Percentiles rank a stretch among this genome's conserved stretches.
These are phyloP conservation scores for Sicyos edulis DNA, from an alignment of 306 rosid species.

Conservation along the genomic window DNA sequence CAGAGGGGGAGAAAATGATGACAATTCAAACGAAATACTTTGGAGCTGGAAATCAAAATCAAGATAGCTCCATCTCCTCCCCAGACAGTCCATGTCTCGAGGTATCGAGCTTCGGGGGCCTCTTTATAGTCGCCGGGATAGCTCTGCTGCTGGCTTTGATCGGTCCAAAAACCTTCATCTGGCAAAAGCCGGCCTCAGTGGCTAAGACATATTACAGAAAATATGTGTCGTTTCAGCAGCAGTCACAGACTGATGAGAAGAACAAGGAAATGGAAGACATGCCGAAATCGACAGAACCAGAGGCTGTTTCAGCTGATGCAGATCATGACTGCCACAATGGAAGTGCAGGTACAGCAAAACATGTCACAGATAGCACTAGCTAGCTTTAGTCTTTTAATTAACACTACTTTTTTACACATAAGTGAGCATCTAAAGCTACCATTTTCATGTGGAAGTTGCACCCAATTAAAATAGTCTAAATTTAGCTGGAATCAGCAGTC, in stretches of 20 bases:
- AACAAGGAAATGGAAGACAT: background rate
- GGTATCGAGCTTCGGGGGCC: constrained; percentile 37
- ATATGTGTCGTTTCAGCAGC: constrained; percentile 5
- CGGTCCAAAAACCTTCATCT: constrained; percentile 28
- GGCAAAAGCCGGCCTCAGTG: constrained; percentile 28
- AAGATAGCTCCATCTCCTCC: constrained; percentile 14
- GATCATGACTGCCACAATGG: background rate
- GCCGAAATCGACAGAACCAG: background rate
- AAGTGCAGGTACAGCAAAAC: background rate
- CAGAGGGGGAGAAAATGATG: constrained; percentile 7
- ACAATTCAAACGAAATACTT: constrained; percentile 26
- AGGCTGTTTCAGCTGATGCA: background rate
- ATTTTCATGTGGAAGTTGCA: background rate
- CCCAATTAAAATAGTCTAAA: background rate
- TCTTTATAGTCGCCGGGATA: constrained; percentile 34
- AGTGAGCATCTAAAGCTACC: background rate
- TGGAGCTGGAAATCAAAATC: constrained; percentile 8
- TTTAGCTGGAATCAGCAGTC: too few species aligned
- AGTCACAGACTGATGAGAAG: constrained; percentile 1
- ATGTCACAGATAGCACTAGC: background rate
- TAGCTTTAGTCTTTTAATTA: background rate
- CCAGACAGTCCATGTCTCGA: constrained; percentile 24
- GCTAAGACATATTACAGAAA: constrained; percentile 21
- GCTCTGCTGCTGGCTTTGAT: constrained; percentile 24
- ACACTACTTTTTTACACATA: background rate